Evolutionary conservation across 805 yeast genomes (phyloP).

Genomic region (Hanseniaspora guilliermondii): DNA sequence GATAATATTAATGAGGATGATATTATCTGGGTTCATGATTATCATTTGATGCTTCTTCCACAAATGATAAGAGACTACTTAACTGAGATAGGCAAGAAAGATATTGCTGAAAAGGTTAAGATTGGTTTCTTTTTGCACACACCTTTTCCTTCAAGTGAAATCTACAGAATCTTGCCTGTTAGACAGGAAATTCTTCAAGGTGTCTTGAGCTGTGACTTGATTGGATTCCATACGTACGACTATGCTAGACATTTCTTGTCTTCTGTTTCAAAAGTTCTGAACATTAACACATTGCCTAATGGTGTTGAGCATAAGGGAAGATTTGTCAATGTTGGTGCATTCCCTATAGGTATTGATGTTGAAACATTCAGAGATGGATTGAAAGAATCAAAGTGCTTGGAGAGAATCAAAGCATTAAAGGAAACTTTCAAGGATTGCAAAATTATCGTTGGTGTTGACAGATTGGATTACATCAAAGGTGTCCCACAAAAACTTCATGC

Average conservation of each 20-base stretch:
- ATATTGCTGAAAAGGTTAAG: constrained; percentile 42
- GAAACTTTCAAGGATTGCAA: constrained; percentile 63
- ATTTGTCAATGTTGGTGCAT: constrained; percentile 80
- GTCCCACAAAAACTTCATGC: constrained; percentile 96
- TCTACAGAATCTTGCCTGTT: constrained; percentile 90
- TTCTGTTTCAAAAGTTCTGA: constrained; percentile 71
- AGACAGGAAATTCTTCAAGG: constrained; percentile 85
- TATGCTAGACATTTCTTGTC: constrained; percentile 92
- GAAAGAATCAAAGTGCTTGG: constrained; percentile 45
- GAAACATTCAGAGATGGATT: constrained; percentile 78
- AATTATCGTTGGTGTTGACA: constrained; percentile 90
- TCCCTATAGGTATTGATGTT: constrained; percentile 98
- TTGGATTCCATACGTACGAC: constrained; percentile 98
- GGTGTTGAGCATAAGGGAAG: constrained; percentile 72
- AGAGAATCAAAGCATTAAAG: constrained; percentile 51
- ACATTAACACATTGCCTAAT: constrained; percentile 76
- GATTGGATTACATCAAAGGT: constrained; percentile 93
- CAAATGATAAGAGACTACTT: constrained; percentile 64
- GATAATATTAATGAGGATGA: constrained; percentile 66
- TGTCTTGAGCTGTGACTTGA: constrained; percentile 81
- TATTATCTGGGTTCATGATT: constrained; percentile 94
- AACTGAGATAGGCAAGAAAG: constrained; percentile 16
- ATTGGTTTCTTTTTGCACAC: constrained; percentile 93
- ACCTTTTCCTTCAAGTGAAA: constrained; percentile 95
- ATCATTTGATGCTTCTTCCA: constrained; percentile 91